Evolutionary conservation across 176 grass and related monocot genomes (phyloP).

Genomic region (Elymus sibiricus): DNA sequence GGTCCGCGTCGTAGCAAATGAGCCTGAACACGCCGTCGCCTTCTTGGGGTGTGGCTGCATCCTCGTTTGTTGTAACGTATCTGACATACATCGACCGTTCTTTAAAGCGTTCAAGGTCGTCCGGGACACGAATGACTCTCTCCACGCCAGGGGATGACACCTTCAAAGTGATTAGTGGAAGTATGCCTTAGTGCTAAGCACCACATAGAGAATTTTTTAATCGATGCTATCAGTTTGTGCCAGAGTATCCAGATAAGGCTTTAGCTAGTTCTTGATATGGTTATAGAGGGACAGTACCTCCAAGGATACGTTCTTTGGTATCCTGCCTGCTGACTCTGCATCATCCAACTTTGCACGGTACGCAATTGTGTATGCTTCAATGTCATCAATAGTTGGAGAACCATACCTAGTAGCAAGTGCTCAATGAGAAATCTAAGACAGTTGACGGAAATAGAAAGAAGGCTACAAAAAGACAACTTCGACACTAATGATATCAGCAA

Average conservation of each 20-base stretch:
- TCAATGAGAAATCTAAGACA: constrained; percentile 32
- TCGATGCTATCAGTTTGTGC: not conserved
- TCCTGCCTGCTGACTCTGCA: constrained; percentile 59
- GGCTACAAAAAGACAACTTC: not conserved
- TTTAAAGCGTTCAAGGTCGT: constrained; percentile 92
- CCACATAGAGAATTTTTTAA: constrained; percentile 11
- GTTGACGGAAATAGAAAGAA: not conserved
- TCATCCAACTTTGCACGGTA: constrained; percentile 71
- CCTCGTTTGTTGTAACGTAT: constrained; percentile 34
- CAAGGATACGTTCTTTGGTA: constrained; percentile 72
- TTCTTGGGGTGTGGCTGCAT: constrained; percentile 36
- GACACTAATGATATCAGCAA: constrained; percentile 2
- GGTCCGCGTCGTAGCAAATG: constrained; percentile 71
- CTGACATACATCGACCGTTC: constrained; percentile 83
- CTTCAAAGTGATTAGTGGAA: constrained; percentile 37
- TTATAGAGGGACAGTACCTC: constrained; percentile 54
- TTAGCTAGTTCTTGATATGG: not conserved
- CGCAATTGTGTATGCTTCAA: constrained; percentile 81
- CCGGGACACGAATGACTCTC: constrained; percentile 68
- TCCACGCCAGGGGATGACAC: constrained; percentile 91
- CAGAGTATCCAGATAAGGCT: constrained; percentile 5
- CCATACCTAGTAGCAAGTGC: constrained; percentile 59
- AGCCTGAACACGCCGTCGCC: constrained; percentile 68
- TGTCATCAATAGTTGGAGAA: constrained; percentile 86
- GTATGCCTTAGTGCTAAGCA: constrained; percentile 15